Percentiles rank a stretch among this genome's conserved stretches.
phyloP scores from a whole-genome alignment of 2,329 filamentous ascomycete species.

The Fusarium sp. region DNA sequence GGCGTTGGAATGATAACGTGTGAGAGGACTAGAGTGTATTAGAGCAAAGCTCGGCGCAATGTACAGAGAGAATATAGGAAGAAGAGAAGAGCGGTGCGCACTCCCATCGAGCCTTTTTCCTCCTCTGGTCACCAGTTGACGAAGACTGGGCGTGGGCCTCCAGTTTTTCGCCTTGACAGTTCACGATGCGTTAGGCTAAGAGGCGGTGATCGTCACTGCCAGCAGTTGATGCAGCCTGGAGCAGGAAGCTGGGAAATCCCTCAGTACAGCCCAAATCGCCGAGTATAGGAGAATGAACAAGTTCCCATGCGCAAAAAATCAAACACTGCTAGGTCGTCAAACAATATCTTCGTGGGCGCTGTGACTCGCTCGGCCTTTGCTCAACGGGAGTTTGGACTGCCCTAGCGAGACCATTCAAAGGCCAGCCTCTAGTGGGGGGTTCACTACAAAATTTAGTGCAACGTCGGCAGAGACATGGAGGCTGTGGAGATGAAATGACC shows the following conservation, averaged over 20 bases:
- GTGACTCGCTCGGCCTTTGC: constrained; percentile 9
- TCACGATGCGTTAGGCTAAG: constrained; percentile 36
- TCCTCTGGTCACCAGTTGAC: constrained; percentile 38
- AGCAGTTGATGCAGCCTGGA: constrained; percentile 9
- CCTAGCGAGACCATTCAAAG: constrained; percentile 15
- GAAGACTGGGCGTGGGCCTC: constrained; percentile 45
- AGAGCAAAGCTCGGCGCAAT: constrained; percentile 27
- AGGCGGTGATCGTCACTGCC: constrained; percentile 27
- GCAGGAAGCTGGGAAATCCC: neutral
- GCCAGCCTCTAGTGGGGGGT: constrained; percentile 41
- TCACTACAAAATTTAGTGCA: constrained; percentile 38
- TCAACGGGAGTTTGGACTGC: constrained; percentile 15
- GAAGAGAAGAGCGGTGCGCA: constrained; percentile 42
- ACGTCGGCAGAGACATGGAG: constrained; percentile 10
- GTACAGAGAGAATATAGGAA: constrained; percentile 6
- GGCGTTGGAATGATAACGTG: constrained; percentile 54
- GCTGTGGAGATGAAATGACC: constrained; percentile 13
- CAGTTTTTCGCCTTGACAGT: constrained; percentile 47
- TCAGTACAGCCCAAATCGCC: constrained; percentile 1
- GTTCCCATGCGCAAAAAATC: constrained; percentile 9
- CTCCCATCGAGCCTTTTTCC: constrained; percentile 51
- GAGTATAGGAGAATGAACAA: neutral
- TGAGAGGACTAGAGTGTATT: constrained; percentile 48
- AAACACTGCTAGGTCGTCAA: neutral
- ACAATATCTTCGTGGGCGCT: constrained; percentile 13